Evolutionary conservation across 257 asterid genomes (phyloP).

Genomic region (Salvia rosmarinus): DNA sequence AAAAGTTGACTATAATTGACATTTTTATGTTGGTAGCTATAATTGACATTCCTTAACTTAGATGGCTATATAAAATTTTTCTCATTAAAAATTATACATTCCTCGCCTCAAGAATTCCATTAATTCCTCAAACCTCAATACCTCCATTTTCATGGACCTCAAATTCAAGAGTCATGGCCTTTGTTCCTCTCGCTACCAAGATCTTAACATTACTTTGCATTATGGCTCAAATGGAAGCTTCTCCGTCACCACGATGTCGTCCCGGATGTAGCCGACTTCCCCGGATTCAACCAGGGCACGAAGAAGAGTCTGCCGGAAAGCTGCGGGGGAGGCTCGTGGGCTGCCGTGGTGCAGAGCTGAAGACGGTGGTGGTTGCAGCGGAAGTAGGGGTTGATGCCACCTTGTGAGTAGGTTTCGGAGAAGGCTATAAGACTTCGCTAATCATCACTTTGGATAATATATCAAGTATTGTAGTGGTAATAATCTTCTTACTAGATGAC

Average conservation of each 20-base stretch:
- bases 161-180: neutral
- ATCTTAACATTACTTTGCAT: neutral
- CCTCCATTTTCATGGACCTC: conserved; percentile 30
- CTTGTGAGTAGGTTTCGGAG: conserved; percentile 19
- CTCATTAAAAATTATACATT: conserved; percentile 16
- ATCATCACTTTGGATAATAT: no score
- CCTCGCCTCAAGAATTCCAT: conserved; percentile 22
- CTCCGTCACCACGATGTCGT: neutral
- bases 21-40: no score
- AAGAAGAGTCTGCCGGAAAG: conserved; percentile 25
- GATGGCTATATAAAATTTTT: no score
- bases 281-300: neutral
- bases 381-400: conserved; percentile 18
- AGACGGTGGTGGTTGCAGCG: conserved; percentile 8
- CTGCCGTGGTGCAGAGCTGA: no score
- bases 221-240: neutral
- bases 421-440: neutral
- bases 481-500: no score
- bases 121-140: neutral
- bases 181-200: neutral
- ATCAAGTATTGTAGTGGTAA: no score
- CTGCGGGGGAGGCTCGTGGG: conserved; percentile 26
- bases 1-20: no score
- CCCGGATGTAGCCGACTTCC: no score
- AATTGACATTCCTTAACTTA: no score